Base-by-base conservation (phyloP, 768 basidiomycete genomes). In the Russula compacta region DNA sequence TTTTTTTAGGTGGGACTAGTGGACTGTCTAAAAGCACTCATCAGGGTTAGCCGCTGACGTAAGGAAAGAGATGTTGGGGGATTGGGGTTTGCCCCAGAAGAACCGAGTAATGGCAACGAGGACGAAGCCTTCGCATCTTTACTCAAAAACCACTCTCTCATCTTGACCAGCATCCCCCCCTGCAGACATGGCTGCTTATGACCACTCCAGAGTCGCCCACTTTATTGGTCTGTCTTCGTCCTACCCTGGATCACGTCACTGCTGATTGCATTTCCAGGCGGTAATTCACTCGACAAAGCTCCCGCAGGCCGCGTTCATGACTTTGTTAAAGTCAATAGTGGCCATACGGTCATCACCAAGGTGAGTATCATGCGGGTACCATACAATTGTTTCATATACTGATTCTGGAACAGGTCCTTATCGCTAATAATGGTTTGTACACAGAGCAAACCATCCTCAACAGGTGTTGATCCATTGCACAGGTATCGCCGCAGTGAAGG, bases 401-500 rank as follows among this genome's bases (percentile, higher is more conserved):
- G 40, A 61, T 40, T 40, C 40, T 12, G 38, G 56, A 17, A n/a
- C 55, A 98, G 95, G 88, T 98, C 68, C 88, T 98, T 68, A 98
- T 99, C 74, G 95, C 95, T 65, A 98, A 98, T 76, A 98, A 98
- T 74, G 95, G 95, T 89, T 68, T 50, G 73, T 70, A 53, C 46
- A 43, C 47, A 9, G 40, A 51, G 29, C 19, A 6, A 21, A 44
- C 38, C 43, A 24, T 52, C 9, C 12, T 61, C 24, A 36, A 14
- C n/a, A 3, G 2, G 7, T 8, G 39, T 60, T 55, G 59, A 67
- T 58, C 66, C 71, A 53, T 39, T 55, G 38, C 58, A n/a, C 65
- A 91, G 91, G 92, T 81, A 99, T 98, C 70, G 95, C 95, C 54
- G 97, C 95, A 57, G 97, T 99, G 52, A 99, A 99, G 75, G 97